These are phyloP conservation scores for Luffa acutangula DNA, from an alignment of 306 rosid genomes.

Conservation along the genomic window DNA sequence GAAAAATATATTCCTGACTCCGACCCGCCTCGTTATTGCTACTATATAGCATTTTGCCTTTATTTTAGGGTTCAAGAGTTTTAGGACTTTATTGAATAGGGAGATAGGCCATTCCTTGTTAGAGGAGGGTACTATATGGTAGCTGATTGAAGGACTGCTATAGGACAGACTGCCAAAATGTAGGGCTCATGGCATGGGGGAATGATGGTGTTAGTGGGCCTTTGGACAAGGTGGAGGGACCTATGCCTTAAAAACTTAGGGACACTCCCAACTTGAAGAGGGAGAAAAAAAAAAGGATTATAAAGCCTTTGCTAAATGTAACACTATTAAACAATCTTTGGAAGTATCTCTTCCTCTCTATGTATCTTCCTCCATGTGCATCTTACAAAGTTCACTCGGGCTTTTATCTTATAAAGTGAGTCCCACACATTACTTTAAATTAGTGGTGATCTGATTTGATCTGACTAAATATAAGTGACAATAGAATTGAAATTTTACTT, in stretches of 20 bases:
- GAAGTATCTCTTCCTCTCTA: neutral
- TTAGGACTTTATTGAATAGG: neutral
- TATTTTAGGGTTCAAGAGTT: neutral
- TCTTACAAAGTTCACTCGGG: too few species aligned
- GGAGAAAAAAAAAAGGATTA: neutral
- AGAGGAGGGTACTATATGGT: neutral
- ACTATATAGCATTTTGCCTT: too few species aligned
- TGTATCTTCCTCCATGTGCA: neutral
- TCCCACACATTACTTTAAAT: too few species aligned
- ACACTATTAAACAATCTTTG: neutral
- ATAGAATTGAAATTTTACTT: neutral
- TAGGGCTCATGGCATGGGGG: conserved; percentile 2
- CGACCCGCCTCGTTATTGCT: too few species aligned
- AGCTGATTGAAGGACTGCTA: neutral
- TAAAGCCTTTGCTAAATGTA: neutral
- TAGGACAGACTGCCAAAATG: neutral
- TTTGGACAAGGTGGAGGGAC: neutral
- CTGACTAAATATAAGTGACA: neutral
- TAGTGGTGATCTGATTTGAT: too few species aligned
- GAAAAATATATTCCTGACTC: too few species aligned
- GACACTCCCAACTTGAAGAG: neutral
- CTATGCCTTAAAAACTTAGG: neutral
- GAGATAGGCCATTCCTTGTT: neutral
- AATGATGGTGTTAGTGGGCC: conserved; percentile 4
- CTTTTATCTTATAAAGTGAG: too few species aligned